Percentiles rank a stretch among this genome's conserved stretches.
Evolutionary conservation across 2,329 filamentous ascomycete genomes (phyloP).

Genomic region (Verticillium alfalfae): DNA sequence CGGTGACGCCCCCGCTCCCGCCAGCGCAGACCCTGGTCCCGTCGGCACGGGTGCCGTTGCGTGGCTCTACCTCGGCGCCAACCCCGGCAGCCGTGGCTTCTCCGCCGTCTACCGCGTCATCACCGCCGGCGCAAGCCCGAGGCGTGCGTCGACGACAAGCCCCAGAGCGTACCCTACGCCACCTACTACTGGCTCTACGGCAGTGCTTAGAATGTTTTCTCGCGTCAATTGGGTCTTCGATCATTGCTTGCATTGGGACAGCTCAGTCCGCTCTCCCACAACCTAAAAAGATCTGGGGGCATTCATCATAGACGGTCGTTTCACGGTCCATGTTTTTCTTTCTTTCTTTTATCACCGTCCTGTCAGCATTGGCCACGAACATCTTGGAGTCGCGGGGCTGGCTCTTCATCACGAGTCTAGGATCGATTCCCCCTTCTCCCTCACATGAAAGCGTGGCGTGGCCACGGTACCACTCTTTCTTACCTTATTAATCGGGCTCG

Average conservation of each 20-base stretch:
- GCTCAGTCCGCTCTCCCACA: neutral
- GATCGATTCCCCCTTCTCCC: slow-evolving; percentile 6
- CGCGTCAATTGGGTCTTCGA: neutral
- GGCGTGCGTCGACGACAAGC: slow-evolving; percentile 34
- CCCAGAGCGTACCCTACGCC: slow-evolving; percentile 48
- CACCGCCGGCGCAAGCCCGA: slow-evolving; percentile 43
- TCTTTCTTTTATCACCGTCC: neutral
- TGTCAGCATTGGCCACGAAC: too few relatives aligned
- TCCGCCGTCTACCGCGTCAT: slow-evolving; percentile 47
- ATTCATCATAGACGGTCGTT: neutral
- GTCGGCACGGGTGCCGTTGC: slow-evolving; percentile 45
- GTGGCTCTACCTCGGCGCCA: slow-evolving; percentile 45
- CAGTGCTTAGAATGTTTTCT: slow-evolving; percentile 8
- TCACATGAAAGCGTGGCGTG: neutral
- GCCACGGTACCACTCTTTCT: neutral
- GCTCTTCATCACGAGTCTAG: neutral
- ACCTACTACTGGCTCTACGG: slow-evolving; percentile 56
- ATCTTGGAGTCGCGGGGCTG: neutral
- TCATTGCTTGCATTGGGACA: neutral
- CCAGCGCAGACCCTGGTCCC: slow-evolving; percentile 36
- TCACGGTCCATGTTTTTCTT: neutral
- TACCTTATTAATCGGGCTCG: neutral
- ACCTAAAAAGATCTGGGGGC: neutral
- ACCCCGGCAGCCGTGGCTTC: slow-evolving; percentile 29
- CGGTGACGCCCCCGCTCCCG: slow-evolving; percentile 45